Base-by-base conservation (phyloP, 148 eudicot species). In the Silene uniflora region DNA sequence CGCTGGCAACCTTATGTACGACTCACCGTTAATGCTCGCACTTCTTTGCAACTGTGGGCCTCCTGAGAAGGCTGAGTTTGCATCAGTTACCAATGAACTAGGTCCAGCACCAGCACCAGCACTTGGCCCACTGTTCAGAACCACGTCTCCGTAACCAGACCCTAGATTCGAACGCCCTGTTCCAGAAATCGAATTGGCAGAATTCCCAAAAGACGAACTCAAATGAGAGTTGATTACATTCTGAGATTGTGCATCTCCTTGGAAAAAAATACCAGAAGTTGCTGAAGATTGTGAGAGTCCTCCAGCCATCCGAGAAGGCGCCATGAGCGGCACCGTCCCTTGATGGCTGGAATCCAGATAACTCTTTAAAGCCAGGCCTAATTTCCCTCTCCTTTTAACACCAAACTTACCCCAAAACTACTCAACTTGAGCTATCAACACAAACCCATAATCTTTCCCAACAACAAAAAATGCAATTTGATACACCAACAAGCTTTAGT, bases 61-160 rank as follows among this genome's bases (percentile, higher is more conserved):
- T 58, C 91, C 96, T 29, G 98, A 92, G 82, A 95, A 91, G 64
- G 85, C 87, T 27, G 97, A 94, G 75, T 90, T 91, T 59, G 96
- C 96, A 87, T 91, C 96, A 58, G 98, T 90, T 16, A 94, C 96
- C 80, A 90, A 76, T 25, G 97, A 91, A 81, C 97, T 94, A 55
- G 93, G 94, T 74, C 94, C 93, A 59, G 86, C 85, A 82, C 94
- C 91, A 18, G 93, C 93, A 54, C 90, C 98, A 1, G 98, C 89
- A 83, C 80, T 88, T 10, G 84, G 90, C 82, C 86, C 87, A 25
- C 90, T 85, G 67, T 86, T 90, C 83, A 93, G 78, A 77, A 90
- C 75, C 67, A 84, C 79, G 73, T 88, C 98, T 14, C 90, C 91
- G 42, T 92, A 89, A 83, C 82, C 77, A 2, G 92, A 89, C 67